phyloP scores from a whole-genome alignment of 2,329 filamentous ascomycete genomes.

The Phoma sp. region DNA sequence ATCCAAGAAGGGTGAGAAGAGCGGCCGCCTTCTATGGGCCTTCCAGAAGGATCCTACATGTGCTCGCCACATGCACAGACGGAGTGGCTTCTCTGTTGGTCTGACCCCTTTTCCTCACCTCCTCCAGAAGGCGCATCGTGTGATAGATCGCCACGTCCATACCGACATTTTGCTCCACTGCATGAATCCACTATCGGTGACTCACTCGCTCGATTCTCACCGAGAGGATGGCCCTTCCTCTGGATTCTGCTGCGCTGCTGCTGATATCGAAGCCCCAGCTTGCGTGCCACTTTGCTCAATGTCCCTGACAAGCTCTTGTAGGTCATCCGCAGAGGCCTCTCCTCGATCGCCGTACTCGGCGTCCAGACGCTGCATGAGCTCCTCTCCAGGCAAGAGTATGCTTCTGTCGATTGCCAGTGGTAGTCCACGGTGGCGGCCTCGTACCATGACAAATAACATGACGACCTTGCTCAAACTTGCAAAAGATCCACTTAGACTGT shows the following conservation, averaged over 20 bases:
- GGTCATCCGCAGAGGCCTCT: slow-evolving; percentile 15
- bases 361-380: slow-evolving; percentile 45
- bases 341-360: slow-evolving; percentile 34
- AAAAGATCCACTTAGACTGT: slow-evolving; percentile 63
- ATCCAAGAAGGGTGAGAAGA: slow-evolving; percentile 2
- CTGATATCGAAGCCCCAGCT: slow-evolving; percentile 5
- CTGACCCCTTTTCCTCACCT: slow-evolving; percentile 5
- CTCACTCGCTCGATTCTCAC: slow-evolving; percentile 1
- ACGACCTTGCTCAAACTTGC: slow-evolving; percentile 64
- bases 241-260: slow-evolving; percentile 21
- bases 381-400: slow-evolving; percentile 41
- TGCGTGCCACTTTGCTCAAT: slow-evolving; percentile 24
- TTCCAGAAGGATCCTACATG: slow-evolving; percentile 10
- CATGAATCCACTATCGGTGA: background rate
- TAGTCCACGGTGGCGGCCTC: slow-evolving; percentile 38
- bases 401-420: slow-evolving; percentile 42
- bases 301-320: slow-evolving; percentile 22
- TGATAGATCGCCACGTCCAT: background rate
- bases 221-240: background rate
- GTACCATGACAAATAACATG: slow-evolving; percentile 63
- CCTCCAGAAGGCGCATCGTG: background rate
- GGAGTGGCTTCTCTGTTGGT: slow-evolving; percentile 4
- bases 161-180: background rate
- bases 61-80: slow-evolving; percentile 19
- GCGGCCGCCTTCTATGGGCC: slow-evolving; percentile 7